These are phyloP conservation scores for Rhodotorula diobovata DNA, from an alignment of 768 basidiomycete species.

Conservation along the genomic window DNA sequence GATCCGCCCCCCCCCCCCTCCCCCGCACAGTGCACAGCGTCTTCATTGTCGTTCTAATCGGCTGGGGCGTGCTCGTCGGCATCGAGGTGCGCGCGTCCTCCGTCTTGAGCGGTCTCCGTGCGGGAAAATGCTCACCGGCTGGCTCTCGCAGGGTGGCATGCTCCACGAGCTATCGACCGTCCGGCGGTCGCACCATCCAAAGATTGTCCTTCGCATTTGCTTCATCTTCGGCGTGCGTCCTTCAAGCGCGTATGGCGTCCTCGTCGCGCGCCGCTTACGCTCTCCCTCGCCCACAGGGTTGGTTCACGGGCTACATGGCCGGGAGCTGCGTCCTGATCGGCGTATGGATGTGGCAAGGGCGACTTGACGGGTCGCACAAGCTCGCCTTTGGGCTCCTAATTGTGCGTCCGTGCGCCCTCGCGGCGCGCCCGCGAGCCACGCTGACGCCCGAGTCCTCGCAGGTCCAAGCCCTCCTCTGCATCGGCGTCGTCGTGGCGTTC, in stretches of 20 bases:
- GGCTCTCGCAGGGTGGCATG: background rate
- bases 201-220: background rate
- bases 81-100: background rate
- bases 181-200: too few species aligned
- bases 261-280: background rate
- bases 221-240: background rate
- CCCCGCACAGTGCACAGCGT: background rate
- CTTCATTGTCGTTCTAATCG: background rate
- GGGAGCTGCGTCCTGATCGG: background rate
- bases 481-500: background rate
- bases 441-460: background rate
- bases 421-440: too few species aligned
- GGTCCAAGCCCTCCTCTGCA: conserved; percentile 1
- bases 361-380: background rate
- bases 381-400: background rate
- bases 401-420: background rate
- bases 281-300: background rate
- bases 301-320: background rate
- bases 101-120: too few species aligned
- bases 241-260: background rate
- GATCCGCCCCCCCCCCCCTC: background rate
- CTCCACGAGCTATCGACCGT: background rate
- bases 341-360: background rate
- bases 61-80: background rate
- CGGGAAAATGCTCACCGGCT: too few species aligned